phyloP scores from a whole-genome alignment of 2,329 filamentous ascomycete genomes.

The Ophiostoma pallidulum region DNA sequence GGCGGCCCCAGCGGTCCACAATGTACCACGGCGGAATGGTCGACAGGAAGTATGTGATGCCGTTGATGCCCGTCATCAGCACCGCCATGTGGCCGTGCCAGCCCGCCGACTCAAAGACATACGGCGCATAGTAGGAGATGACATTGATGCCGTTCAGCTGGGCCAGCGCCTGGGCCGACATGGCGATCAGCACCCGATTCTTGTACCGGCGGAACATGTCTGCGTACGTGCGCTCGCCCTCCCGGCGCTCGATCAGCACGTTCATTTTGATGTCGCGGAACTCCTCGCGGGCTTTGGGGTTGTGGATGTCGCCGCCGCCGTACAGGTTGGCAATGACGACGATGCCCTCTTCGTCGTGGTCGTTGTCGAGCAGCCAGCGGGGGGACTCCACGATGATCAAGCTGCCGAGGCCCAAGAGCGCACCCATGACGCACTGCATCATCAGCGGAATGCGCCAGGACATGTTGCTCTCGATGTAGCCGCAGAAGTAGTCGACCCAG shows the following conservation, averaged over 20 bases:
- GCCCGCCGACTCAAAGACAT: conserved; percentile 95
- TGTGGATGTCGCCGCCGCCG: conserved; percentile 89
- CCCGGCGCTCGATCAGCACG: conserved; percentile 83
- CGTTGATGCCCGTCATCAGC: conserved; percentile 96
- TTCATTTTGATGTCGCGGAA: conserved; percentile 99
- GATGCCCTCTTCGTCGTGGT: conserved; percentile 96
- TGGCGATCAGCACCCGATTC: conserved; percentile 92
- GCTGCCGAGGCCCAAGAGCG: conserved; percentile 73
- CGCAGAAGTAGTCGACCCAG: conserved; percentile 98
- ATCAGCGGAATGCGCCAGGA: conserved; percentile 86
- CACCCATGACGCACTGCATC: conserved; percentile 93
- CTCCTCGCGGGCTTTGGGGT: conserved; percentile 84
- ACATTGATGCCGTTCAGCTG: conserved; percentile 99
- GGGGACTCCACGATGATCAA: conserved; percentile 94
- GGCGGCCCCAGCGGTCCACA: conserved; percentile 83
- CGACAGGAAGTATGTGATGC: conserved; percentile 74
- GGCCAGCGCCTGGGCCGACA: conserved; percentile 92
- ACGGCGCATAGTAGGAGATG: conserved; percentile 95
- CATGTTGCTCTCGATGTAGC: conserved; percentile 72
- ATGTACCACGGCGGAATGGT: conserved; percentile 97
- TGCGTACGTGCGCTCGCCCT: conserved; percentile 80
- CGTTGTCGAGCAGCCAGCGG: conserved; percentile 93
- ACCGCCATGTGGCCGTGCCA: conserved; percentile 87
- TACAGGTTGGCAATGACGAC: conserved; percentile 97
- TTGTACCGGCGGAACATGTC: conserved; percentile 95